Evolutionary conservation across 371 early-diverging fungal species (phyloP), one percentile per base, ranked within the genome.

Genomic region (Conidiobolus coronatus): DNA sequence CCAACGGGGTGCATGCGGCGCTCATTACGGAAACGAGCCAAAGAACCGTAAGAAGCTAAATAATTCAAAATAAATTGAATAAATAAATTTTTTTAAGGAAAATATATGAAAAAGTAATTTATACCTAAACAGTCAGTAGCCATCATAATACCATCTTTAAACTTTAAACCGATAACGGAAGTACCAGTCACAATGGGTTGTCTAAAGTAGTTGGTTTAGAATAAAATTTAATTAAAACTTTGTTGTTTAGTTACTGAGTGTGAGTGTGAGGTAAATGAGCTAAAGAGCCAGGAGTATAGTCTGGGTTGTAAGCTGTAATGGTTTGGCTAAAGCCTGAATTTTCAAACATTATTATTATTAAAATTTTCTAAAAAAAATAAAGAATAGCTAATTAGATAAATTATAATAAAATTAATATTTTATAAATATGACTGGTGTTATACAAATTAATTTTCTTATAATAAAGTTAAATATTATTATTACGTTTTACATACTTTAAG

Each of bases 61-160:
- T 40, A 36, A 7, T 36, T 38, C 29, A 46, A n/a, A 33, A 34
- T 14, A 40, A 43, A n/a, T 44, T 29, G 7, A 43, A 18, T 14
- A 12, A 36, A 14, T 36, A 40, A 21, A 23, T 29, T 49, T 36
- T 17, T n/a, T n/a, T n/a, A n/a, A n/a, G n/a, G n/a, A n/a, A n/a
- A n/a, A n/a, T n/a, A n/a, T n/a, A n/a, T n/a, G n/a, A n/a, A n/a
- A n/a, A n/a, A n/a, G n/a, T n/a, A n/a, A n/a, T n/a, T 29, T 6
- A 33, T 63, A 82, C 84, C 86, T 39, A 93, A 70, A 59, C 80
- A 85, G 62, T 98, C 97, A 12, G 95, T 86, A 11, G 93, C 89
- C 68, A 95, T 75, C 81, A 98, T 91, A 43, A 98, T 71, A 50
- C 99, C 97, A 55, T 91, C 92, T 62, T 86, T 93, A 72, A 82